Percentiles rank a stretch among this genome's conserved stretches.
Evolutionary conservation across 495 filamentous ascomycete genomes (phyloP).

Genomic region (Bryoglossum gracile): DNA sequence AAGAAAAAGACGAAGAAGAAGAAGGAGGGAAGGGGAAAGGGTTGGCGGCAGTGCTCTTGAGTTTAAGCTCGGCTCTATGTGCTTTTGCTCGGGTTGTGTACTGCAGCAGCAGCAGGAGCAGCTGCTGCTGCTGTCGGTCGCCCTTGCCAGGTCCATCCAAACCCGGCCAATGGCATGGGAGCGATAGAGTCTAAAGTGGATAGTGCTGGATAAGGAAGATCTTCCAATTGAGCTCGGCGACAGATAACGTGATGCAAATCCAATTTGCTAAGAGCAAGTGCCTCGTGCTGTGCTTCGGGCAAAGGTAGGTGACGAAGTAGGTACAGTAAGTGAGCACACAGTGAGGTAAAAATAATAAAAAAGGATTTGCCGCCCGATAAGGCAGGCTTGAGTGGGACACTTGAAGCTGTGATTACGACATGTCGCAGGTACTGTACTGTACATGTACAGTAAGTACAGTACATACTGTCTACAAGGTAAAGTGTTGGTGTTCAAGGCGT

Average conservation of each 20-base stretch:
- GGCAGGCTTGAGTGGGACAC: too few relatives aligned
- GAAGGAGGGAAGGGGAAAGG: background rate
- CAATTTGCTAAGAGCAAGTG: background rate
- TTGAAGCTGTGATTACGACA: too few relatives aligned
- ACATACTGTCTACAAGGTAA: too few relatives aligned
- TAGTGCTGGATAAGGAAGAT: background rate
- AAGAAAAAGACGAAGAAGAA: background rate
- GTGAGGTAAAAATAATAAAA: too few relatives aligned
- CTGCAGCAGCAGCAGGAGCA: conserved; percentile 1
- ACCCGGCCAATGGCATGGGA: background rate
- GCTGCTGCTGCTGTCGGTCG: background rate
- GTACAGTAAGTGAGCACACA: background rate
- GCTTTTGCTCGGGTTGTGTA: conserved; percentile 1
- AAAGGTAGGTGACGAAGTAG: background rate
- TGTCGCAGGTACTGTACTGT: too few relatives aligned
- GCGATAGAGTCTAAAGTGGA: background rate
- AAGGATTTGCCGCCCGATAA: too few relatives aligned
- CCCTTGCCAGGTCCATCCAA: too few relatives aligned
- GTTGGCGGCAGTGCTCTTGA: too few relatives aligned
- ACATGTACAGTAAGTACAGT: too few relatives aligned
- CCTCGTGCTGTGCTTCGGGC: background rate
- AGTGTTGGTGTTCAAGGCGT: too few relatives aligned
- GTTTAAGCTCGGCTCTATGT: conserved; percentile 13
- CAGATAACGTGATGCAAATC: conserved; percentile 9
- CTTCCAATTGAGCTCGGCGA: background rate